Base-by-base conservation (phyloP, 192 early-diverging fungal species). In the Dissophora ornata region DNA sequence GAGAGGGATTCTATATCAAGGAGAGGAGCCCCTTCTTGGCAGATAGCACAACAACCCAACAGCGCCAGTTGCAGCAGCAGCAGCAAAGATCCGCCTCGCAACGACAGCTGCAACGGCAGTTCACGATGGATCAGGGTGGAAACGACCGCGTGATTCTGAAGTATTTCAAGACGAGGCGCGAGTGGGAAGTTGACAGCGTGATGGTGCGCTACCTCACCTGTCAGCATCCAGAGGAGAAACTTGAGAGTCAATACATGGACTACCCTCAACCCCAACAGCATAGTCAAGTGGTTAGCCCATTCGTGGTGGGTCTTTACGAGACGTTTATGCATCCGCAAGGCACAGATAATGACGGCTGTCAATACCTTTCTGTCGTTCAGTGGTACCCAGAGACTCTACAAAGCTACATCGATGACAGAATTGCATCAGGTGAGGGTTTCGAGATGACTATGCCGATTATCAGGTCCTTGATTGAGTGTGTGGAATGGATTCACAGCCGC, bases 141-240 rank as follows among this genome's bases (percentile, higher is more conserved):
- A 77, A 77, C 24, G 73, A 77, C 30, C 63, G 73, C 12, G 73
- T 77, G 33, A 77, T 77, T 33, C 50, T 77, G 19, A 77, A 77
- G n/a, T 77, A 65, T 28, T 19, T 77, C 21, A 61, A 62, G 38
- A 32, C 58, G 12, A 67, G 51, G 38, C 63, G 73, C 12, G 73
- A 77, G 1, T 77, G 73, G 73, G 73, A 77, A 24, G 48, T 57
- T 41, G 73, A 77, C 25, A 56, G 44, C 44, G 65, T 55, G 8
- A 77, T 77, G 73, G 62, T 62, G 64, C 50, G 73, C 8, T 77
- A 77, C 24, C 32, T 77, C 26, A 67, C 73, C 6, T 77, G 73
- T 47, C 65, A 29, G 9, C 64, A 57, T 19, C 64, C 73, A 0
- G 73, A 77, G 19, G 73, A 55, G 13, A 67, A 62, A 22, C 65